Conservation (phyloP, 179 eudicot genomes). For the Vitellaria paradoxa region DNA sequence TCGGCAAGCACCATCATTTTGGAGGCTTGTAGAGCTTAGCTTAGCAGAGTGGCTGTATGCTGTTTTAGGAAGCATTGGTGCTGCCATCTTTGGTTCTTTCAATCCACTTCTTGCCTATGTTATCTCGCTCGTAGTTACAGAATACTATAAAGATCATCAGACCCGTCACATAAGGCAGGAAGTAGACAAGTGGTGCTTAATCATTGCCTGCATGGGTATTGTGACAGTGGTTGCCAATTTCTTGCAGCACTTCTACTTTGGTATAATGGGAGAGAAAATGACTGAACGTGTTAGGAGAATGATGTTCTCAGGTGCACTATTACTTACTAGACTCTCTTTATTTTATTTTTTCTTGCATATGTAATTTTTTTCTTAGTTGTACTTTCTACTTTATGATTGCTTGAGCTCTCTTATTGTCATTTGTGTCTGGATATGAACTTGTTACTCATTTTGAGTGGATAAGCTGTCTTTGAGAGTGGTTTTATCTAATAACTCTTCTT, state of each 20-base stretch:
- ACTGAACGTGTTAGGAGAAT: slow-evolving; percentile 97
- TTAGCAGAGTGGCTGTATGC: slow-evolving; percentile 99
- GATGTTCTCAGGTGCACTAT: slow-evolving; percentile 96
- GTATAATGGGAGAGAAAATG: slow-evolving; percentile 99
- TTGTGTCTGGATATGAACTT: background rate
- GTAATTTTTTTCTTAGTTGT: background rate
- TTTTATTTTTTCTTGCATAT: background rate
- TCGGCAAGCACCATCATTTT: slow-evolving; percentile 69
- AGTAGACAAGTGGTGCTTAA: slow-evolving; percentile 96
- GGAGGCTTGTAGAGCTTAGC: slow-evolving; percentile 98
- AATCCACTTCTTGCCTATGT: slow-evolving; percentile 98
- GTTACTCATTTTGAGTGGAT: background rate
- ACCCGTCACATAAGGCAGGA: slow-evolving; percentile 51
- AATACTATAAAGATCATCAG: slow-evolving; percentile 49
- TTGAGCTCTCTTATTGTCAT: background rate
- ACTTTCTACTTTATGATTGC: background rate
- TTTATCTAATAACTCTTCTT: background rate
- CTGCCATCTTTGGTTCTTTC: slow-evolving; percentile 97
- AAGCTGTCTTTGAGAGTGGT: background rate
- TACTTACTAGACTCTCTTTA: background rate
- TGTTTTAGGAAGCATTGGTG: slow-evolving; percentile 94
- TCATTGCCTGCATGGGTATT: slow-evolving; percentile 91
- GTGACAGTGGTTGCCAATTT: slow-evolving; percentile 98
- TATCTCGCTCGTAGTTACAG: slow-evolving; percentile 77
- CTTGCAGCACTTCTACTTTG: slow-evolving; percentile 96